Evolutionary conservation across 139 green algal genomes (phyloP), one percentile per base, ranked within the genome.

Genomic region (Chlamydomonas schloesseri): DNA sequence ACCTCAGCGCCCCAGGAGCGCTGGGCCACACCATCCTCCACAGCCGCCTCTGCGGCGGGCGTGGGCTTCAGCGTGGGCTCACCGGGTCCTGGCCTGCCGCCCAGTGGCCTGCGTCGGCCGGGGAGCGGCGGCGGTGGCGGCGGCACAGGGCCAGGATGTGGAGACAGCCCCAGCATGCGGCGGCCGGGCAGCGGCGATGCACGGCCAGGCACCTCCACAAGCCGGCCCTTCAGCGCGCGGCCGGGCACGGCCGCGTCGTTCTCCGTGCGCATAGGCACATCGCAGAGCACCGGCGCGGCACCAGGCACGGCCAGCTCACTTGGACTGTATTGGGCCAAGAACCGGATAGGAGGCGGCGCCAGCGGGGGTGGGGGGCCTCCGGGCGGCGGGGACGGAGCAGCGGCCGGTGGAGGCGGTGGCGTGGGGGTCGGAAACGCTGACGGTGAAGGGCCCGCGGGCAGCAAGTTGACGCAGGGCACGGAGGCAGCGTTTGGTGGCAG

Each of bases 241-340:
- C 74, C 84, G 26, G 83, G 73, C 6, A 88, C 83, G 33, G 65
- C 73, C 9, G 64, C 65, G 8, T 78, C 47, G 13, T 76, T 75
- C 31, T 82, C 69, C 8, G 47, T 9, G n/a, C 57, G 76, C 31
- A 21, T 84, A 10, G 77, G 85, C 14, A 89, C 85, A 4, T 71
- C 76, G 2, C 57, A 42, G 2, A 89, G 85, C 57, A 71, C 68
- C 9, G 68, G 80, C 3, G 21, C 79, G 23, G 74, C 85, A 33
- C 72, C 86, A 5, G 28, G 47, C 20, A 47, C 71, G 24, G 64
- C 77, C 8, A 24, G 18, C 24, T 34, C 78, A 0, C 33, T 29
- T 0, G 89, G 89, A 0, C 67, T 92, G 74, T 92, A 92, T 76
- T 92, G 89, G 89, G 79, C 65, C 0, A 92, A 92, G 74, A 87